Base-by-base conservation (phyloP, 208 protist genomes). In the Herpetomonas samuelpessoai region DNA sequence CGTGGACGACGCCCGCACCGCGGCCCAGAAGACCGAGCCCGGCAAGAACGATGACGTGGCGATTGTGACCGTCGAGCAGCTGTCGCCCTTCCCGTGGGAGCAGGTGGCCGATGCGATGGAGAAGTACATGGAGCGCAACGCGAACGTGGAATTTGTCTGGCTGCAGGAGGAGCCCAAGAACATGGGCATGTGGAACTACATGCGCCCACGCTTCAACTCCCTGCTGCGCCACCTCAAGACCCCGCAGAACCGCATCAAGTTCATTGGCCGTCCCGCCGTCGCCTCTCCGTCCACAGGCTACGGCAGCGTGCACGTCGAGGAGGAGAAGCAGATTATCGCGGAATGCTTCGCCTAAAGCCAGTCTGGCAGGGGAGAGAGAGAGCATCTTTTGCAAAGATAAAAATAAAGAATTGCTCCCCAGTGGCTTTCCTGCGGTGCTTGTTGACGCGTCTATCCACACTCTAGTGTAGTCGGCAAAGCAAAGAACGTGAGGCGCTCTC, bases 81-180 rank as follows among this genome's bases (percentile, higher is more conserved):
- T 99, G 14, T 75, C 93, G 18, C 98, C 98, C 48, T 99, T 99
- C 89, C 98, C 98, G 65, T 99, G 97, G 86, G 95, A 98, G 69
- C 85, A 95, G 46, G 88, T 99, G 1, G 81, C 81, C 18, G 81
- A 83, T 18, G 80, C 95, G 41, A 61, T 96, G 21, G 73, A 91
- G 49, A 91, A 89, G 60, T 99, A 98, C 80, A 76, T 83, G 59
- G 52, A 67, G 38, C 74, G 70, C 35, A 94, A 93, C 69, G 52
- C 65, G 14, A 82, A 93, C 29, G 91, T 97, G 27, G 75, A 97
- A 57, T 76, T 97, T 50, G 80, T 90, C 28, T 99, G 98, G 98
- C 72, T 90, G 70, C 97, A 99, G 82, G 97, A 99, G 76, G 98
- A 99, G 78, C 98, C 98, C 41, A 96, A 95, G 74, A 99, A 99